Evolutionary conservation across 2,329 filamentous ascomycete species (phyloP).

Genomic region (Fusarium multiceps): DNA sequence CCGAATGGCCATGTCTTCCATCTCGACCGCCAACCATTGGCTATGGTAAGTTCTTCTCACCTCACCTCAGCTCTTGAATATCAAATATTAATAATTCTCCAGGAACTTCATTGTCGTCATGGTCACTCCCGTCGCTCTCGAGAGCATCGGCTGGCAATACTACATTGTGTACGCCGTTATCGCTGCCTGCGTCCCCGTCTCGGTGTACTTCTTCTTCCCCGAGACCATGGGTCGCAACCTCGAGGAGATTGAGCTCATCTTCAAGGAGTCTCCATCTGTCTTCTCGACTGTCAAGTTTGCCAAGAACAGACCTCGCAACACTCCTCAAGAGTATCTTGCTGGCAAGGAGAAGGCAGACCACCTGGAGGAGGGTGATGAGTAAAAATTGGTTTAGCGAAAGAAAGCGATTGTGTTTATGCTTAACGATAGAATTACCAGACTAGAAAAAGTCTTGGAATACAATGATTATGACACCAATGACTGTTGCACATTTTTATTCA

Average conservation of each 20-base stretch:
- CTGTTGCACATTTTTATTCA: not conserved
- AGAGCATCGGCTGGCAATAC: slow-evolving; percentile 66
- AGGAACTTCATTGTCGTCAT: slow-evolving; percentile 64
- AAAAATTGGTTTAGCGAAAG: slow-evolving; percentile 7
- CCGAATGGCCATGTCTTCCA: slow-evolving; percentile 58
- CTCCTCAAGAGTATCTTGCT: slow-evolving; percentile 24
- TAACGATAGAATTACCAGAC: not conserved
- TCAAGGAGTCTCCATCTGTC: slow-evolving; percentile 34
- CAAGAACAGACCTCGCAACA: slow-evolving; percentile 25
- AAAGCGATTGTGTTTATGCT: slow-evolving; percentile 23
- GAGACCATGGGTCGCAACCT: slow-evolving; percentile 50
- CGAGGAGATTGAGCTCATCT: slow-evolving; percentile 47
- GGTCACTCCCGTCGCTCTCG: slow-evolving; percentile 72
- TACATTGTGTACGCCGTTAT: slow-evolving; percentile 58
- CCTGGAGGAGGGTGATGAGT: slow-evolving; percentile 14
- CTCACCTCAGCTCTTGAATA: no score
- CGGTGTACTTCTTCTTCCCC: slow-evolving; percentile 53
- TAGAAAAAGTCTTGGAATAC: not conserved
- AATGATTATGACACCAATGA: slow-evolving; percentile 27
- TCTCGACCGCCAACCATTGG: slow-evolving; percentile 61
- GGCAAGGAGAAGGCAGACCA: slow-evolving; percentile 29
- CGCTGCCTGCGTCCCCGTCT: slow-evolving; percentile 57
- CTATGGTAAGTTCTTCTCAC: slow-evolving; percentile 36
- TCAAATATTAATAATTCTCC: slow-evolving; percentile 12
- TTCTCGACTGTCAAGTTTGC: slow-evolving; percentile 36